Conservation (phyloP, 2,329 filamentous ascomycete species). For the Pestalotiopsis sp. region DNA sequence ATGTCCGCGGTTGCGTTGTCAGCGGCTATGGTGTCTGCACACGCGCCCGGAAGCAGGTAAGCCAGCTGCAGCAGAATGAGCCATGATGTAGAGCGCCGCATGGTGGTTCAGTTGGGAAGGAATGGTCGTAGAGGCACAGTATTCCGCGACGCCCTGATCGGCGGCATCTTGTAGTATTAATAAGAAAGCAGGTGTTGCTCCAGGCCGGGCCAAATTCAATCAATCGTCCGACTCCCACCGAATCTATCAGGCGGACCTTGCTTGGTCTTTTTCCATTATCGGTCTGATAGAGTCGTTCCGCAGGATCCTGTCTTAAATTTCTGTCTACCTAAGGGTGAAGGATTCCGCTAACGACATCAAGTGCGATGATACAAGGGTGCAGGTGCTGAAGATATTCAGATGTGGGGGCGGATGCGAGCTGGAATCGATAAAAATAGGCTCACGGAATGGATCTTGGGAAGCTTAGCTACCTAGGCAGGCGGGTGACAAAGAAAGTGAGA, state of each 20-base stretch:
- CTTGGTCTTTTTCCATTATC: background rate
- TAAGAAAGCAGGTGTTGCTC: background rate
- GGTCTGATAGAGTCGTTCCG: background rate
- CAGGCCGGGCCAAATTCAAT: background rate
- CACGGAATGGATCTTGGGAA: background rate
- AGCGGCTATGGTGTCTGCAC: slow-evolving; percentile 1
- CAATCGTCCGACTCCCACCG: background rate
- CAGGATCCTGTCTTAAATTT: background rate
- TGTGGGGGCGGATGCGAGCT: background rate
- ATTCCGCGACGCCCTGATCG: background rate
- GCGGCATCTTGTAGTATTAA: background rate
- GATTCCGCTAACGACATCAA: background rate
- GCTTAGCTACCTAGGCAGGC: background rate
- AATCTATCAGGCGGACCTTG: background rate
- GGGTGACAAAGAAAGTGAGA: no score
- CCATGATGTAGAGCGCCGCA: background rate
- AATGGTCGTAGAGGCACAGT: background rate
- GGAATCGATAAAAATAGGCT: background rate
- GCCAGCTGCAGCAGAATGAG: background rate
- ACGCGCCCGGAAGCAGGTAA: background rate
- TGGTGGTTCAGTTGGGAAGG: background rate
- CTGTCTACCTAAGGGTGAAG: background rate
- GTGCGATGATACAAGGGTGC: background rate
- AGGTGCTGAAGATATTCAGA: background rate
- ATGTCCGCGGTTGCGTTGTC: slow-evolving; percentile 8